Conservation (phyloP, 164 flowering plant species). For the Santalum album region DNA sequence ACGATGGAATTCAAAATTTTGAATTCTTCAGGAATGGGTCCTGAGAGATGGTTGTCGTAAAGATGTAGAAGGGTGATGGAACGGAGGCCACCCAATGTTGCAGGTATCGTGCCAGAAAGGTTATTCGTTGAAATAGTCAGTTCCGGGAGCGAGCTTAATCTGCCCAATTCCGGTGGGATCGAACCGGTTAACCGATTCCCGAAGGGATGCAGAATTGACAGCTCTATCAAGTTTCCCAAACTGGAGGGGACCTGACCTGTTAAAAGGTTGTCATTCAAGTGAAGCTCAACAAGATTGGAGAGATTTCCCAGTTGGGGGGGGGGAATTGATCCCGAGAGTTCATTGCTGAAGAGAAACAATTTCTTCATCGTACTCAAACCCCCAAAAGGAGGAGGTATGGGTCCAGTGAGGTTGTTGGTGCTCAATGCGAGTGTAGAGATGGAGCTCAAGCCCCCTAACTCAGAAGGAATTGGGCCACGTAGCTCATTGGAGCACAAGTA, state of each 20-base stretch:
- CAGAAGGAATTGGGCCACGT: neutral
- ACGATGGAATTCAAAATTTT: slow-evolving; percentile 5
- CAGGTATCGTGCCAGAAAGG: too few relatives aligned
- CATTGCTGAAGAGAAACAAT: neutral
- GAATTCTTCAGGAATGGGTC: slow-evolving; percentile 15
- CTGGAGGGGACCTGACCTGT: slow-evolving; percentile 13
- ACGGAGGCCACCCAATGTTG: too few relatives aligned
- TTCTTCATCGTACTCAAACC: neutral
- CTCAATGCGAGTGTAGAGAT: neutral
- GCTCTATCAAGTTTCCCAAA: neutral
- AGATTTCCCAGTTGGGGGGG: slow-evolving; percentile 6
- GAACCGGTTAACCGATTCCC: too few relatives aligned
- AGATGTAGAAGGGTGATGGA: neutral
- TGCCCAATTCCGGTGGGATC: too few relatives aligned
- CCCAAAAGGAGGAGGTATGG: slow-evolving; percentile 8
- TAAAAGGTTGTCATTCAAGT: slow-evolving; percentile 3
- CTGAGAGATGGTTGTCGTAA: slow-evolving; percentile 6
- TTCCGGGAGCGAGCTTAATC: too few relatives aligned
- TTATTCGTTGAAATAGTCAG: too few relatives aligned
- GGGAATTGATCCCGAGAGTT: slow-evolving; percentile 2
- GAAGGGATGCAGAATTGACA: neutral
- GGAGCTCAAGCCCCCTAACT: neutral
- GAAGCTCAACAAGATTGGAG: slow-evolving; percentile 3
- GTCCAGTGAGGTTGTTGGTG: neutral
- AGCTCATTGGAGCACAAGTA: neutral